A percentile compares a stretch with the other conserved stretches of the same genome.
phyloP scores from a whole-genome alignment of 2,329 filamentous ascomycete species.

The Aureobasidium mangrovei region DNA sequence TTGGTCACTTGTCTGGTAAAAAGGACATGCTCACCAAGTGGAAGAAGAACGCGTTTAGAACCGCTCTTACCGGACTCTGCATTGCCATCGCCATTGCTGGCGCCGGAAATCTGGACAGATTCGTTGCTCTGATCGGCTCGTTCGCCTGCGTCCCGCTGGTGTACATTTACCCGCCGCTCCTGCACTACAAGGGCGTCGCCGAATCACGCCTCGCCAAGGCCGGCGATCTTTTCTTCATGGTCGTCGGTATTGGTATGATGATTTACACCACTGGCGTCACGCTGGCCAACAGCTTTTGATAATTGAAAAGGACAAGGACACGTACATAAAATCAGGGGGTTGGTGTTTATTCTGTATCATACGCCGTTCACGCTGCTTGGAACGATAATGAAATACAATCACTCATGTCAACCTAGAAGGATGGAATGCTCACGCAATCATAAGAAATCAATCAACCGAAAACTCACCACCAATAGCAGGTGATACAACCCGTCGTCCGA shows the following conservation, averaged over 20 bases:
- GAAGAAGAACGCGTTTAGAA: constrained; percentile 64
- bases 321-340: neutral
- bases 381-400: constrained; percentile 5
- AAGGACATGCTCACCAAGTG: constrained; percentile 58
- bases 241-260: constrained; percentile 57
- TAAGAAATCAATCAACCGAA: neutral
- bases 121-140: constrained; percentile 64
- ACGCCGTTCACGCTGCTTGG: neutral
- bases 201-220: constrained; percentile 46
- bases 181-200: constrained; percentile 62
- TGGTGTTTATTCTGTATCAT: neutral
- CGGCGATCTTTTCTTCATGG: constrained; percentile 55
- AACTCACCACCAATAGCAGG: neutral
- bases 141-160: constrained; percentile 68
- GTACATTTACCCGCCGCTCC: constrained; percentile 64
- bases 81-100: constrained; percentile 54
- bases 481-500: too few species aligned
- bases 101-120: constrained; percentile 62
- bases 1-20: constrained; percentile 59
- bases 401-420: neutral
- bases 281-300: constrained; percentile 26
- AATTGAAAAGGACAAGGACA: neutral
- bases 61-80: constrained; percentile 48
- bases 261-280: constrained; percentile 62
- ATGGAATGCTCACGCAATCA: neutral